Evolutionary conservation across 2,329 filamentous ascomycete genomes (phyloP), one percentile per base, ranked within the genome.

Genomic region (Parafenestella ontariensis): DNA sequence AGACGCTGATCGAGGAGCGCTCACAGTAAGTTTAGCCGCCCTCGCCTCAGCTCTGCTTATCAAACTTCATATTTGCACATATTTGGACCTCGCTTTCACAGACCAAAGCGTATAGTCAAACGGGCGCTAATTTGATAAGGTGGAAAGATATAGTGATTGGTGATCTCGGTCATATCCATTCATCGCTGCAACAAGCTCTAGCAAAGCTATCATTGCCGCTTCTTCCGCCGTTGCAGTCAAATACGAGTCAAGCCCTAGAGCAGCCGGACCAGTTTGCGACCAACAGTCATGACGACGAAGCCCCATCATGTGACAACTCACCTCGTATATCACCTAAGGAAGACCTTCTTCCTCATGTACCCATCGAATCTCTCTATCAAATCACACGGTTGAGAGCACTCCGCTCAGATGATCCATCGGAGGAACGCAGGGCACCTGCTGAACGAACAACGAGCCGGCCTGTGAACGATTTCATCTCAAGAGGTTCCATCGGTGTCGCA

Each of bases 301-400:
- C 61, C 1, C 68, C 71, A 24, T 71, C 69, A 15, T 70, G 68
- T 41, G 67, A 73, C 54, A 68, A 70, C 45, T 71, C 71, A 9
- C 66, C 71, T 33, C 62, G 65, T 15, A 29, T 66, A 24, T 62
- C 68, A 42, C 68, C 71, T n/a, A 57, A 62, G 55, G 60, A 64
- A 11, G 69, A 71, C 46, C 60, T 56, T 3, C 61, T 72, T 21
- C 62, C 65, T 13, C 65, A 72, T 45, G 69, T 66, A 7, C 79
- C 77, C 21, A 82, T 80, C 70, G 78, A 79, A 28, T 82, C 79
- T 18, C 61, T 82, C 9, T 82, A 81, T 46, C 78, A 82, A 65
- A 79, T 82, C 42, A 82, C 80, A 2, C 75, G 80, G 56, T 58
- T 74, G 5, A 56, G 69, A 45, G 66, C 69, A 21, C 61, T 74